Evolutionary conservation across 164 flowering plant species (phyloP).

Genomic region (Macadamia tetraphylla): DNA sequence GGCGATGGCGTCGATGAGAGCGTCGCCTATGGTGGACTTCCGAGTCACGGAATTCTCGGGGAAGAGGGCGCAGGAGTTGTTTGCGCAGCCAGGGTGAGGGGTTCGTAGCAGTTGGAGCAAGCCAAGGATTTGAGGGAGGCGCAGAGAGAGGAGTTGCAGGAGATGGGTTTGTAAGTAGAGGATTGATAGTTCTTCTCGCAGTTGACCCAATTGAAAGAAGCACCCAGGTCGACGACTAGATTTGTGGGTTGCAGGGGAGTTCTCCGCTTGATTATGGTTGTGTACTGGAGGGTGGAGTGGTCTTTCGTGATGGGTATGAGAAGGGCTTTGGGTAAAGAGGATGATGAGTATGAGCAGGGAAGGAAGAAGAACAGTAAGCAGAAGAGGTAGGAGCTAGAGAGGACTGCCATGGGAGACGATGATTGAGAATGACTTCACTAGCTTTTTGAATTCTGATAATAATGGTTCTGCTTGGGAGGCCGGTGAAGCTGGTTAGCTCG

Average conservation of each 20-base stretch:
- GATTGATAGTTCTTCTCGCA: slow-evolving; percentile 14
- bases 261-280: slow-evolving; percentile 12
- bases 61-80: slow-evolving; percentile 15
- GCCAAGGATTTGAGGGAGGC: slow-evolving; percentile 5
- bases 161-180: slow-evolving; percentile 15
- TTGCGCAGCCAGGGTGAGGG: slow-evolving; percentile 10
- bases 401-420: not conserved
- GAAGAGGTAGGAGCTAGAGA: not conserved
- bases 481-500: too few relatives aligned
- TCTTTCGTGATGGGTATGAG: slow-evolving; percentile 24
- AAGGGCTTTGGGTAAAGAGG: slow-evolving; percentile 6
- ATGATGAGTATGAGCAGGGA: not conserved
- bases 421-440: too few relatives aligned
- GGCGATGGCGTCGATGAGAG: slow-evolving; percentile 9
- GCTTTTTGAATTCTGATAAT: too few relatives aligned
- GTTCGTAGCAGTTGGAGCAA: slow-evolving; percentile 12
- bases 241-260: slow-evolving; percentile 24
- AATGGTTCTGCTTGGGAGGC: too few relatives aligned
- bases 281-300: slow-evolving; percentile 17
- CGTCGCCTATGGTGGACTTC: slow-evolving; percentile 4
- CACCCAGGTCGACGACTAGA: slow-evolving; percentile 28
- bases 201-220: slow-evolving; percentile 21
- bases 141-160: slow-evolving; percentile 26
- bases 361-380: not conserved
- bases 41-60: slow-evolving; percentile 13